phyloP scores from a whole-genome alignment of 495 filamentous ascomycete genomes.

The Talaromyces nanjingensis region DNA sequence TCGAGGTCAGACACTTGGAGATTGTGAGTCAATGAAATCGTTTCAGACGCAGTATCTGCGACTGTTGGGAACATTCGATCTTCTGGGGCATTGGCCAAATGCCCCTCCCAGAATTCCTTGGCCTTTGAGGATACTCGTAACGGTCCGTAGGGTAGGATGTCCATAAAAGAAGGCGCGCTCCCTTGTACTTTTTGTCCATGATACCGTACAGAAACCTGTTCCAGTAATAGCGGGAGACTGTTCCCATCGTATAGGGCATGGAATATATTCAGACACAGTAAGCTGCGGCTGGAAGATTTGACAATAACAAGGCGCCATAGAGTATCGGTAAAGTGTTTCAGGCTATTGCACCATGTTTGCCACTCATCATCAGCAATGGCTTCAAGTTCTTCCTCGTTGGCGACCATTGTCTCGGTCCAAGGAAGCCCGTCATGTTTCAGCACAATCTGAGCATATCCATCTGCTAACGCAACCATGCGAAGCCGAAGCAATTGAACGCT shows the following conservation, averaged over 20 bases:
- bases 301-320: constrained; percentile 41
- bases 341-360: constrained; percentile 34
- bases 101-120: constrained; percentile 34
- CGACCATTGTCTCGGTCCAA: constrained; percentile 35
- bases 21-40: constrained; percentile 22
- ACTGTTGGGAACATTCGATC: constrained; percentile 16
- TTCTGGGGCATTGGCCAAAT: constrained; percentile 21
- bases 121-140: constrained; percentile 16
- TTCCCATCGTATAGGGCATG: constrained; percentile 87
- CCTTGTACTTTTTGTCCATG: constrained; percentile 14
- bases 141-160: constrained; percentile 24
- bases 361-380: constrained; percentile 18
- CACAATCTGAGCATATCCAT: constrained; percentile 67
- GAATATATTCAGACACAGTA: constrained; percentile 61
- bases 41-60: constrained; percentile 12
- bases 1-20: constrained; percentile 30
- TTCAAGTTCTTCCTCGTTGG: constrained; percentile 22
- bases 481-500: constrained; percentile 57
- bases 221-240: constrained; percentile 62
- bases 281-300: constrained; percentile 15
- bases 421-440: constrained; percentile 36
- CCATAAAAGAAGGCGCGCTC: constrained; percentile 19
- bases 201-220: constrained; percentile 38
- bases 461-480: constrained; percentile 54
- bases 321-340: constrained; percentile 19